Percentiles rank a stretch among this genome's conserved stretches.
These are phyloP conservation scores for Rubia peregrina DNA, from an alignment of 305 asterid genomes.

Conservation along the genomic window DNA sequence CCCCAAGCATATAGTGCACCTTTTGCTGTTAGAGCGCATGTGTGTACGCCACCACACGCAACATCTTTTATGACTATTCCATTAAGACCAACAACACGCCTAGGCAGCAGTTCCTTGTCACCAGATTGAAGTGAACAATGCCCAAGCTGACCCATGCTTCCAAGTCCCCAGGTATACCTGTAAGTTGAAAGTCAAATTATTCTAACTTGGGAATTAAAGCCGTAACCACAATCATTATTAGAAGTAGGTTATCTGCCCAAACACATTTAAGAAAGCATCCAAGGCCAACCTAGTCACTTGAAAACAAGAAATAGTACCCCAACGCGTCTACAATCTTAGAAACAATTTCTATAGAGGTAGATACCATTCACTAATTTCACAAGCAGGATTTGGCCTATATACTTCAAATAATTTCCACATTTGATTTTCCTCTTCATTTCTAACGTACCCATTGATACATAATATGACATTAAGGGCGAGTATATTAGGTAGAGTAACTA, in stretches of 20 bases:
- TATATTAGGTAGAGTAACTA: neutral
- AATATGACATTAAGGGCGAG: neutral
- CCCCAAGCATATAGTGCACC: slow-evolving; percentile 98
- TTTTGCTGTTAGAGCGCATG: slow-evolving; percentile 72
- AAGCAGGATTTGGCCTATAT: neutral
- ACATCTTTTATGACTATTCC: slow-evolving; percentile 54
- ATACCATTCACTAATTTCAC: neutral
- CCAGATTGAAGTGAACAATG: slow-evolving; percentile 85
- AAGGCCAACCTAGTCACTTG: neutral
- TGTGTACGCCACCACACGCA: slow-evolving; percentile 91
- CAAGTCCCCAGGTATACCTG: slow-evolving; percentile 99
- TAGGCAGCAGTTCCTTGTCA: slow-evolving; percentile 76
- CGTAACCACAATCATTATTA: neutral
- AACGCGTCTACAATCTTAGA: neutral
- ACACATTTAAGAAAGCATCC: neutral
- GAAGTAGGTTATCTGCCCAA: neutral
- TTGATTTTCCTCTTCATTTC: neutral
- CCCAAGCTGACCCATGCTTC: slow-evolving; percentile 97
- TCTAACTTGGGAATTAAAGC: neutral
- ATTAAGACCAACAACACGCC: slow-evolving; percentile 79
- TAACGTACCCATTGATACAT: neutral
- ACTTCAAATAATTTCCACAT: neutral
- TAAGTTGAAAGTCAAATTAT: slow-evolving; percentile 10
- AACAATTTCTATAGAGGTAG: neutral
- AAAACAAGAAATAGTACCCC: neutral